Evolutionary conservation across 2,329 filamentous ascomycete species (phyloP).

Genomic region (Beauveria sp.): DNA sequence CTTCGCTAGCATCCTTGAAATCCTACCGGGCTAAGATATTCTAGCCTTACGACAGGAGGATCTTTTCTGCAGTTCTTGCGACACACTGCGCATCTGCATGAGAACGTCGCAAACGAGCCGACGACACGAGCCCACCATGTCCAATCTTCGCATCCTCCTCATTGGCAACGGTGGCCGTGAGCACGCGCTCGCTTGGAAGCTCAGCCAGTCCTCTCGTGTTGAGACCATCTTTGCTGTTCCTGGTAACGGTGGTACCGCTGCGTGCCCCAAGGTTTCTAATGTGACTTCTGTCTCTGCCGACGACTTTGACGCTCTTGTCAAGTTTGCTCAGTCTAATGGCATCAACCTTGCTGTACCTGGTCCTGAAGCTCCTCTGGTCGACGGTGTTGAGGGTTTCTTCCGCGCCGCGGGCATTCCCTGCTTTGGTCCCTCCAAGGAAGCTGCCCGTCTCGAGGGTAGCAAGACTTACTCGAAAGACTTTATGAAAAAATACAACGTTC

Average conservation of each 20-base stretch:
- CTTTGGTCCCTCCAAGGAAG: constrained; percentile 79
- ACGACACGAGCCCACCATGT: constrained; percentile 17
- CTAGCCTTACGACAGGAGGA: neutral
- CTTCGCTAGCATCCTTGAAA: neutral
- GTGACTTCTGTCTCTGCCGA: constrained; percentile 59
- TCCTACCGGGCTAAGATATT: neutral
- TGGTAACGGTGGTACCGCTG: constrained; percentile 76
- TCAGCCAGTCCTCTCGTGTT: constrained; percentile 73
- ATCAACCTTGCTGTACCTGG: constrained; percentile 84
- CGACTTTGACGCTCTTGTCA: constrained; percentile 70
- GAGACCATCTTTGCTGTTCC: constrained; percentile 75
- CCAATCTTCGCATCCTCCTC: constrained; percentile 63
- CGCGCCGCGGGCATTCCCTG: constrained; percentile 62
- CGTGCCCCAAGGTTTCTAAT: constrained; percentile 65
- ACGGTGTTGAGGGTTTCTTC: constrained; percentile 82
- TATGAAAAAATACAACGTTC: constrained; percentile 85
- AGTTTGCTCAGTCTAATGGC: constrained; percentile 62
- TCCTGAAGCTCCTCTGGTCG: constrained; percentile 88
- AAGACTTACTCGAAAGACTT: constrained; percentile 98
- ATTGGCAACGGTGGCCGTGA: constrained; percentile 92
- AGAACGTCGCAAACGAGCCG: neutral
- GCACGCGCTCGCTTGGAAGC: constrained; percentile 90
- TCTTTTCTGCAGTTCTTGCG: neutral
- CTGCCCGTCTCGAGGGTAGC: constrained; percentile 87
- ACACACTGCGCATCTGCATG: neutral